Conservation (phyloP, 768 basidiomycete species). For the Lactifluus piperatus region DNA sequence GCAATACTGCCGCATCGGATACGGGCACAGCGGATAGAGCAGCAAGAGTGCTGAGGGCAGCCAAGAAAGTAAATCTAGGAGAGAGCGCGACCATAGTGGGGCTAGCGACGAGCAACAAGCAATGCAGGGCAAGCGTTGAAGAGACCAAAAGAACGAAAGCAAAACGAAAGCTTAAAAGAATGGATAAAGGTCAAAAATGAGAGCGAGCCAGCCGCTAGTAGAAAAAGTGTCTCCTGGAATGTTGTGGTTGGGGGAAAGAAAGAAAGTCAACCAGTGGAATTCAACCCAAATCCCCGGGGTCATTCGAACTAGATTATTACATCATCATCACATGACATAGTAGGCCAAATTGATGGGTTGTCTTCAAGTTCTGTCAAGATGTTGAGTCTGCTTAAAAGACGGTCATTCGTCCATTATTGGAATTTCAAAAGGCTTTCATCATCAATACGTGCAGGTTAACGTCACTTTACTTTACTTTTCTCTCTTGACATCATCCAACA, state of each 20-base stretch:
- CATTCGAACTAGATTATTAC: neutral
- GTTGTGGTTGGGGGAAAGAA: conserved; percentile 14
- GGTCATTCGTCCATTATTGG: neutral
- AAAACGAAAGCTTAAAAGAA: conserved; percentile 16
- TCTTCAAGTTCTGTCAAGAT: no score
- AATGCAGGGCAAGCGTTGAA: neutral
- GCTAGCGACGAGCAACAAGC: neutral
- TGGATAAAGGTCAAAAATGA: conserved; percentile 1
- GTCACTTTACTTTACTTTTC: neutral
- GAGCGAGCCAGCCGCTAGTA: conserved; percentile 19
- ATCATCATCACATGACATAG: neutral
- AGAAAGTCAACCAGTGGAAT: conserved; percentile 14
- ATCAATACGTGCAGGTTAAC: conserved; percentile 13
- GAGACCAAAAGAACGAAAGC: conserved; percentile 11
- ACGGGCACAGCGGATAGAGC: conserved; percentile 33
- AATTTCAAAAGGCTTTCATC: neutral
- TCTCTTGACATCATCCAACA: conserved; percentile 22
- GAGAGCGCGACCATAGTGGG: conserved; percentile 41
- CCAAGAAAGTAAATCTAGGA: conserved; percentile 39
- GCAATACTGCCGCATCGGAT: conserved; percentile 35
- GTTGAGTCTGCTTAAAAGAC: no score
- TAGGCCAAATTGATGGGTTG: neutral
- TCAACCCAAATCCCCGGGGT: neutral
- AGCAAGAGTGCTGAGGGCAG: conserved; percentile 38
- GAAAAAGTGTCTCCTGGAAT: conserved; percentile 19